Conservation (phyloP, 805 yeast species). For the Yamadazyma scolyti region DNA sequence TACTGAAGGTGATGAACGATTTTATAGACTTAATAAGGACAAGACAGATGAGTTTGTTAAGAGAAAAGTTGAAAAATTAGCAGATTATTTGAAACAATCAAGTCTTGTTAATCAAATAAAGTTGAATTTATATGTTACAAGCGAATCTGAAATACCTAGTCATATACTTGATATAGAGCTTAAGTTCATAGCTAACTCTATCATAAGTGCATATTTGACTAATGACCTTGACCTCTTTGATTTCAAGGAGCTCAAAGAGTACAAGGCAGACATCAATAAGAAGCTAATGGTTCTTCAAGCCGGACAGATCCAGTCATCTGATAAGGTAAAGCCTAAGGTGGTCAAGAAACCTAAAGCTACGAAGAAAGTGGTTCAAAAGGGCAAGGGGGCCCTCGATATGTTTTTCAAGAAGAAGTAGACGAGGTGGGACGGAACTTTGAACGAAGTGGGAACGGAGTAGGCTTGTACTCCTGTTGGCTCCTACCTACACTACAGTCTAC, state of each 20-base stretch:
- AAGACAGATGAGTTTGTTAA: conserved; percentile 38
- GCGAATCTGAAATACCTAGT: conserved; percentile 19
- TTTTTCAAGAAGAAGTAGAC: conserved; percentile 45
- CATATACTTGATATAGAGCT: conserved; percentile 9
- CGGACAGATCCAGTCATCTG: neutral
- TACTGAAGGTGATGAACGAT: conserved; percentile 28
- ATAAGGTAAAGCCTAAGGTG: conserved; percentile 20
- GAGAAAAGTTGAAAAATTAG: conserved; percentile 29
- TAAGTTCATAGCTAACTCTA: conserved; percentile 1
- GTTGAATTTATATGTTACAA: conserved; percentile 15
- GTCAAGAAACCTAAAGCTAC: conserved; percentile 17
- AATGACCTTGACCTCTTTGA: conserved; percentile 2
- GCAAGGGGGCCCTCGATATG: conserved; percentile 67
- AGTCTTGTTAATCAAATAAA: conserved; percentile 15
- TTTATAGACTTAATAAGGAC: conserved; percentile 38
- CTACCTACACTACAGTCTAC: no score
- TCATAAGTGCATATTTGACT: conserved; percentile 4
- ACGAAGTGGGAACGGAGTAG: neutral
- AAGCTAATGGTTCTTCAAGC: conserved; percentile 5
- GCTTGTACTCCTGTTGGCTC: neutral
- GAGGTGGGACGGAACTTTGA: neutral
- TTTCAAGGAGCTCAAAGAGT: conserved; percentile 3
- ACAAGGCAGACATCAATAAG: conserved; percentile 8
- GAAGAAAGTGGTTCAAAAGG: conserved; percentile 38
- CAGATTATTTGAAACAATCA: conserved; percentile 7